These are phyloP conservation scores for Sphagnum magellanicum DNA, from an alignment of 228 moss, liverwort and hornwort genomes.

Conservation along the genomic window DNA sequence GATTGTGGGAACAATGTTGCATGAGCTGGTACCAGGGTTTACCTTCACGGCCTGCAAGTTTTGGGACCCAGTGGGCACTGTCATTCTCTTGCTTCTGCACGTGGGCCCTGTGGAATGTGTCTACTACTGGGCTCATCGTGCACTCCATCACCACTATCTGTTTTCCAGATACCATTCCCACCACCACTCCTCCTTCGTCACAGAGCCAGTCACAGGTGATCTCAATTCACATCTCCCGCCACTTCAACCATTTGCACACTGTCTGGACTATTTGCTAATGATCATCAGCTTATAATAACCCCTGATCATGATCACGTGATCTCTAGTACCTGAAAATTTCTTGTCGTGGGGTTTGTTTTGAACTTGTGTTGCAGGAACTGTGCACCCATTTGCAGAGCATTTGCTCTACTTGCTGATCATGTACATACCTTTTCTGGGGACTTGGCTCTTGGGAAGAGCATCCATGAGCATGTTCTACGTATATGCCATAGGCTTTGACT, in stretches of 20 bases:
- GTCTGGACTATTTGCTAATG: too few relatives aligned
- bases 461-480: constrained; percentile 82
- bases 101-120: constrained; percentile 71
- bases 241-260: too few relatives aligned
- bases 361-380: constrained; percentile 40
- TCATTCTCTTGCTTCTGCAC: constrained; percentile 52
- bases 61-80: constrained; percentile 57
- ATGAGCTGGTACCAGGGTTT: constrained; percentile 58
- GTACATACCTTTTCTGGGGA: constrained; percentile 51
- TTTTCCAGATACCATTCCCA: constrained; percentile 79
- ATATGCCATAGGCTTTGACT: constrained; percentile 72
- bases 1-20: constrained; percentile 52
- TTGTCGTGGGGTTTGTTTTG: too few relatives aligned
- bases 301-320: too few relatives aligned
- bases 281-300: too few relatives aligned
- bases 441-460: constrained; percentile 54
- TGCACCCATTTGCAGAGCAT: constrained; percentile 80
- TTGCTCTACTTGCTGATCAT: constrained; percentile 52
- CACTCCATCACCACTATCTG: constrained; percentile 55
- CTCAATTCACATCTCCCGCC: too few relatives aligned
- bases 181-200: constrained; percentile 75
- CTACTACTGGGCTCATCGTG: constrained; percentile 92
- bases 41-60: constrained; percentile 14
- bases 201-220: constrained; percentile 71
- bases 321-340: too few relatives aligned